phyloP scores from a whole-genome alignment of 192 early-diverging fungal genomes.

The Geosiphon pyriformis region DNA sequence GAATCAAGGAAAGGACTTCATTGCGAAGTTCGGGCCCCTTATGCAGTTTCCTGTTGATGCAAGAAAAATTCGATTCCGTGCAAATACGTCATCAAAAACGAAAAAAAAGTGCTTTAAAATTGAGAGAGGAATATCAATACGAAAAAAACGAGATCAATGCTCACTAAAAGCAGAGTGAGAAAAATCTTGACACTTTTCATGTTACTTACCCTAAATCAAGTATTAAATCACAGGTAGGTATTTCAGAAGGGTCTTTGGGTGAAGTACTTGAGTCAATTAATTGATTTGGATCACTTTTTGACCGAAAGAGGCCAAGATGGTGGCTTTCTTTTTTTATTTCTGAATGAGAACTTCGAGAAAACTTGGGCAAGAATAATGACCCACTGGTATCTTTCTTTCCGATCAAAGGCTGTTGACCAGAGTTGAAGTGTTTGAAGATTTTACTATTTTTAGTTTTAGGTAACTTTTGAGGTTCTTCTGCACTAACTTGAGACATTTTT shows the following conservation, averaged over 20 bases:
- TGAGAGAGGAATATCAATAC: no score
- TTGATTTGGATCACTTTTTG: not conserved
- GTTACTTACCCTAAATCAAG: not conserved
- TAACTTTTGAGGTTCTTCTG: not conserved
- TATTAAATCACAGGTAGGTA: not conserved
- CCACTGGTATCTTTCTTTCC: not conserved
- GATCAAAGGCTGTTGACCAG: not conserved
- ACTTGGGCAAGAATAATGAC: not conserved
- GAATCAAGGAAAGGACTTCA: not conserved
- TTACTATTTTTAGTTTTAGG: not conserved
- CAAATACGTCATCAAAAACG: no score
- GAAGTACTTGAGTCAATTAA: not conserved
- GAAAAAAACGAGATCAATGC: no score
- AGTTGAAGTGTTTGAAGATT: not conserved
- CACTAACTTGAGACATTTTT: not conserved
- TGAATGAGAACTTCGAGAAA: not conserved
- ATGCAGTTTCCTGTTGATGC: conserved; percentile 5
- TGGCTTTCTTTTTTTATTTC: not conserved
- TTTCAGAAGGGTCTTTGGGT: not conserved
- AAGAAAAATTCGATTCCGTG: not conserved
- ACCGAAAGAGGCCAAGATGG: not conserved
- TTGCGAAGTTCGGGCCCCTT: not conserved
- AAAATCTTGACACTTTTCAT: no score
- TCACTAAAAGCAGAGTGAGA: no score
- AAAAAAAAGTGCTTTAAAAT: not conserved